Evolutionary conservation across 208 protist species (phyloP).

Genomic region (Leishmania major): DNA sequence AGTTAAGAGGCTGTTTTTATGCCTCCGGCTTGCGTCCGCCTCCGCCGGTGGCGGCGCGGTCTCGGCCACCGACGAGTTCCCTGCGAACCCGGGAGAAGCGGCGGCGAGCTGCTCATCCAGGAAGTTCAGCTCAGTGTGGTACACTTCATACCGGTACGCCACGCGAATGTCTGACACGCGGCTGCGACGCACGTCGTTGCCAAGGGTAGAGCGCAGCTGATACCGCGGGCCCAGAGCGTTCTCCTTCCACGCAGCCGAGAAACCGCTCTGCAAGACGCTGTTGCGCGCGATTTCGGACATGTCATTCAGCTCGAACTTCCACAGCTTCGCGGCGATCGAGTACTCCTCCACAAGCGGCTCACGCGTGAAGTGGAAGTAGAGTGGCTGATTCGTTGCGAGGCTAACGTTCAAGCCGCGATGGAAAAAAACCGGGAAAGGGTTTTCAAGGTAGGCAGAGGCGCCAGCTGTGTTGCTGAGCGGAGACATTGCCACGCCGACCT

Average conservation of each 20-base stretch:
- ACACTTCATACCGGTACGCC: conserved; percentile 94
- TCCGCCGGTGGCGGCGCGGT: background rate
- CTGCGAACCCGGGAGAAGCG: background rate
- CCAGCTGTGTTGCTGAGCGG: conserved; percentile 98
- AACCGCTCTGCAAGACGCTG: conserved; percentile 95
- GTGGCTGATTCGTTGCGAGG: conserved; percentile 98
- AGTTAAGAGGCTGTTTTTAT: background rate
- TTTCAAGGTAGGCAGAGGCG: conserved; percentile 96
- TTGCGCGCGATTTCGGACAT: conserved; percentile 99
- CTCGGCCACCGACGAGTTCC: background rate
- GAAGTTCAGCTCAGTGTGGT: conserved; percentile 91
- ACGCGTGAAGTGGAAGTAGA: conserved; percentile 94
- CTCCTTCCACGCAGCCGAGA: conserved; percentile 92
- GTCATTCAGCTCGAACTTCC: conserved; percentile 96
- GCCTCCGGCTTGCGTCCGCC: background rate
- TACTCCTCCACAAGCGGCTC: conserved; percentile 99
- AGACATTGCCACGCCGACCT: conserved; percentile 97
- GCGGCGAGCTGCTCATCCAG: conserved; percentile 72
- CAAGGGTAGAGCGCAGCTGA: conserved; percentile 79
- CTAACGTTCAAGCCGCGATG: conserved; percentile 96
- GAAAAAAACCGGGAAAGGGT: conserved; percentile 97
- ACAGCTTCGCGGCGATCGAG: conserved; percentile 97
- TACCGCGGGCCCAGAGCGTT: conserved; percentile 94
- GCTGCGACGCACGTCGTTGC: conserved; percentile 94
- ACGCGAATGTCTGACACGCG: conserved; percentile 97